Base-by-base conservation (phyloP, 768 basidiomycete genomes). In the Agrocybe pediades region DNA sequence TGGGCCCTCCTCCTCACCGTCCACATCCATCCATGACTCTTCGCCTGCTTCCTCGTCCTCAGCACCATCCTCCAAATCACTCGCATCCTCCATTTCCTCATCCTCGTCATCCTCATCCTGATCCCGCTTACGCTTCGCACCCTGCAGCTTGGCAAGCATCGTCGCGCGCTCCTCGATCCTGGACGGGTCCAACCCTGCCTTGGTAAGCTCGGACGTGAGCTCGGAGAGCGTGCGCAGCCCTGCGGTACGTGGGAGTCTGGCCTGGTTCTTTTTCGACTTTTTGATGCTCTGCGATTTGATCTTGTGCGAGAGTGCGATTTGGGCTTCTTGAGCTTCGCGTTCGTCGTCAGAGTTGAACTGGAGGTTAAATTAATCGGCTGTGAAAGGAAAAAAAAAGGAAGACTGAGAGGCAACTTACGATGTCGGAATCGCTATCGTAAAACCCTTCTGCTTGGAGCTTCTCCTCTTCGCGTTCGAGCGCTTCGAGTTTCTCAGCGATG, bases 381-480 rank as follows among this genome's bases (percentile, higher is more conserved):
- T 7, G 21, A 11, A 6, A 16, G 9, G 4, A 13, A 48, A 36
- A 41, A 23, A 53, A 25, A 20, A 25, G 4, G 17, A 44, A 36
- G 16, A 58, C 27, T 50, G 24, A 45, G 33, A 26, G 21, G 6
- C 45, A 41, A 69, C 82, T 54, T 65, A 92, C 92, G 66, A 92
- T 88, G 49, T 95, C 90, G 53, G 88, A 89, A 30, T 94, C 96
- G 49, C 78, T 84, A 29, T 93, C 92, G 70, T 98, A 99, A 79
- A 91, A 98, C 3, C 97, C 97, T 69, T 98, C 93, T 0, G 86
- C 88, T 68, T 93, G 79, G n/a, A 99, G 82, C 61, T 83, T 84
- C 71, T 96, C 96, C 71, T 99, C 97, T 68, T 98, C 97, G 16
- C 92, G 85, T 72, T 99, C 96, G 53, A 99, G 85, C 11, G 94